phyloP scores from a whole-genome alignment of 164 flowering plant species.

The Paratinospora sagittata region DNA sequence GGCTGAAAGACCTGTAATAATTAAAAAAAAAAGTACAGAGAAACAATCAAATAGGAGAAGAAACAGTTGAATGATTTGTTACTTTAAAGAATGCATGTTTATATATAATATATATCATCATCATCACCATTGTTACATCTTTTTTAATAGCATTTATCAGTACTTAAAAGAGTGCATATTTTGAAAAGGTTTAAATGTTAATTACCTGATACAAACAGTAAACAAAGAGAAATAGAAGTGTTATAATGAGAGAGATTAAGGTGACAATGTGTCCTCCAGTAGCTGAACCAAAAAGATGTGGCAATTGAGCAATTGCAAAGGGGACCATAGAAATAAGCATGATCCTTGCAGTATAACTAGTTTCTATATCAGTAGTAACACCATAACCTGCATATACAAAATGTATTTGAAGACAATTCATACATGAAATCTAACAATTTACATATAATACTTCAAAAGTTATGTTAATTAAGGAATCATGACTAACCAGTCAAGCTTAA shows the following conservation, averaged over 20 bases:
- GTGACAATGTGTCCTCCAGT: slow-evolving; percentile 58
- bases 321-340: slow-evolving; percentile 82
- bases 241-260: slow-evolving; percentile 52
- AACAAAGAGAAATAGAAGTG: slow-evolving; percentile 42
- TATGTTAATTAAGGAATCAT: no score
- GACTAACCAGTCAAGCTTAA: slow-evolving; percentile 45
- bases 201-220: slow-evolving; percentile 87
- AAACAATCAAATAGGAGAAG: not conserved
- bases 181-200: no score
- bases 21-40: not conserved
- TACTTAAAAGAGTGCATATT: no score
- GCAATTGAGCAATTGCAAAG: slow-evolving; percentile 71
- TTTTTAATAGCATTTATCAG: no score
- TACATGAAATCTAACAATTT: not conserved
- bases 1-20: slow-evolving; percentile 15
- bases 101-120: no score
- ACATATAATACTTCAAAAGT: not conserved
- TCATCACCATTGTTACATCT: no score
- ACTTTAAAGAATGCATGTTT: no score
- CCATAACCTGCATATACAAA: slow-evolving; percentile 56
- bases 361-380: slow-evolving; percentile 66
- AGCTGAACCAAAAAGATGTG: slow-evolving; percentile 41
- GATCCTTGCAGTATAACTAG: slow-evolving; percentile 73
- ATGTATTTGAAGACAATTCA: no score
- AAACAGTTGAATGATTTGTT: not conserved